Conservation (phyloP, 352 stramenopile genomes). For the Globisporangium sylvaticum region DNA sequence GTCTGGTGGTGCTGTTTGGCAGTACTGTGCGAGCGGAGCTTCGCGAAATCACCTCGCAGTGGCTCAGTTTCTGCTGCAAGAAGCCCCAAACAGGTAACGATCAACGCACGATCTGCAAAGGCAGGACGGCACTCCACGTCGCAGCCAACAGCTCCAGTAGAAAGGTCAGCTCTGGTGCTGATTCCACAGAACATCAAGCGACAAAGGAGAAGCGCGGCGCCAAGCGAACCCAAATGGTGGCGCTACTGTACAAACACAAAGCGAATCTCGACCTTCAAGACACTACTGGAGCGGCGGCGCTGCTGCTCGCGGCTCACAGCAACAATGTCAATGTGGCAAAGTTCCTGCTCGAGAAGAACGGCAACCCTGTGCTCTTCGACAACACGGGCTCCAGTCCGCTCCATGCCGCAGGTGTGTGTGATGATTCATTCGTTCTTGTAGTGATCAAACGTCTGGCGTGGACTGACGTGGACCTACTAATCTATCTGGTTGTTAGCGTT, state of each 20-base stretch:
- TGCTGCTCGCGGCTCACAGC: constrained; percentile 33
- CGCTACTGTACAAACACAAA: constrained; percentile 23
- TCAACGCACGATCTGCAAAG: constrained; percentile 50
- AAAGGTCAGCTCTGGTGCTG: background rate
- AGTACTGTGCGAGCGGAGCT: constrained; percentile 49
- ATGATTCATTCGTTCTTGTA: background rate
- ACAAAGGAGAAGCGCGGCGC: background rate
- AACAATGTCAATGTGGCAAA: constrained; percentile 21
- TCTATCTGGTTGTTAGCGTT: no score
- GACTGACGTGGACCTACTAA: no score
- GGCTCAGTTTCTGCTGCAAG: constrained; percentile 29
- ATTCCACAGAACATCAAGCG: background rate
- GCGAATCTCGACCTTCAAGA: constrained; percentile 42
- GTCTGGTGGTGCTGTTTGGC: background rate
- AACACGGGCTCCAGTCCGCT: constrained; percentile 35
- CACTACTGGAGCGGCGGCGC: constrained; percentile 27
- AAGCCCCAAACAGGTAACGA: constrained; percentile 14
- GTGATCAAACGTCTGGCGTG: no score
- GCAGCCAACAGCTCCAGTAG: constrained; percentile 15
- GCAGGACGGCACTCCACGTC: constrained; percentile 51
- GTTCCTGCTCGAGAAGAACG: constrained; percentile 30
- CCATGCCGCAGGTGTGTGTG: constrained; percentile 35
- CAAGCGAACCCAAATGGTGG: constrained; percentile 21
- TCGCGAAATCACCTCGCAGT: constrained; percentile 31
- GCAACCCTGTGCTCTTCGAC: constrained; percentile 28